A percentile compares a stretch with the other conserved stretches of the same genome.
phyloP scores from a whole-genome alignment of 2,329 filamentous ascomycete species.

The Cladosporium velox region DNA sequence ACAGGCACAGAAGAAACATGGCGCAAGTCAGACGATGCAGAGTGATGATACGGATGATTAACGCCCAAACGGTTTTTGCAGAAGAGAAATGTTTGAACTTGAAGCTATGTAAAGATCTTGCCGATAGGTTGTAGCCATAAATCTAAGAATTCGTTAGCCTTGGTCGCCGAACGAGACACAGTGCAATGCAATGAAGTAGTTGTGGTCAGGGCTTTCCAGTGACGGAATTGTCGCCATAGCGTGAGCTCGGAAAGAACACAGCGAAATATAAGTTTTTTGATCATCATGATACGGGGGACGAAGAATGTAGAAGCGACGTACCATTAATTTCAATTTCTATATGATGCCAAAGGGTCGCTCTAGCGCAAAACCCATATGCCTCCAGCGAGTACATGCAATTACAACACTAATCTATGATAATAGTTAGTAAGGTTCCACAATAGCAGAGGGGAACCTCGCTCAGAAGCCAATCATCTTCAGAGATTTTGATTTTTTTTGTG shows the following conservation, averaged over 20 bases:
- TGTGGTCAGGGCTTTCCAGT: slow-evolving; percentile 64
- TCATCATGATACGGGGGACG: slow-evolving; percentile 52
- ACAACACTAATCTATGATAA: neutral
- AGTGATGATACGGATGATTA: neutral
- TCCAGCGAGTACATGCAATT: neutral
- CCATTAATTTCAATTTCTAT: slow-evolving; percentile 12
- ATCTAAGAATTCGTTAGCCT: neutral
- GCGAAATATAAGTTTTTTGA: slow-evolving; percentile 56
- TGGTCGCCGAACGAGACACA: neutral
- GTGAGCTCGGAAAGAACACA: slow-evolving; percentile 65
- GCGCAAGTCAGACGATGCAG: neutral
- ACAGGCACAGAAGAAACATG: too few species aligned
- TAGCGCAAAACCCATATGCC: slow-evolving; percentile 14
- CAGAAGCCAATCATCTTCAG: slow-evolving; percentile 24
- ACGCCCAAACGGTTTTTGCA: neutral
- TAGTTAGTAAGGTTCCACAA: neutral
- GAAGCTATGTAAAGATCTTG: neutral
- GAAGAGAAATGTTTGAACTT: neutral
- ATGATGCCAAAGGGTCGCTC: slow-evolving; percentile 5
- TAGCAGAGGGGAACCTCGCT: neutral
- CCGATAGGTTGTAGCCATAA: neutral
- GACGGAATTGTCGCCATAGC: slow-evolving; percentile 61
- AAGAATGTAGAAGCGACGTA: slow-evolving; percentile 21
- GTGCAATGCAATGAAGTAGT: neutral
- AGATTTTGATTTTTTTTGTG: slow-evolving; percentile 33